A percentile compares a stretch with the other conserved stretches of the same genome.
phyloP scores from a whole-genome alignment of 106 monocot species.

The Narthecium ossifragum region DNA sequence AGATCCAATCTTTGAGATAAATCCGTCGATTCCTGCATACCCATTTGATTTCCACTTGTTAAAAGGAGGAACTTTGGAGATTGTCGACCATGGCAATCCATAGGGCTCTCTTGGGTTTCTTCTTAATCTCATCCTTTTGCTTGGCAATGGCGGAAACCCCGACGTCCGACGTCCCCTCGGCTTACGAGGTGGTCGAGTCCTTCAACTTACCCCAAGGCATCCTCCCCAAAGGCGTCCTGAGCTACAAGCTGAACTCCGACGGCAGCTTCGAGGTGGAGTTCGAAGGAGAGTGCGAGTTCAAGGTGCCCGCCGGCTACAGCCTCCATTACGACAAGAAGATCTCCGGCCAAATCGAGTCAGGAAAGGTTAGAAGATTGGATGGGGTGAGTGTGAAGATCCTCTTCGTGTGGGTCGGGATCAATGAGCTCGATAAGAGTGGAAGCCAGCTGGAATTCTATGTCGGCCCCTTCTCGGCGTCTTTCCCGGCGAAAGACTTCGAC shows the following conservation, averaged over 20 bases:
- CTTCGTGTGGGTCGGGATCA: constrained; percentile 31
- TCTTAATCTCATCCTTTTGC: neutral
- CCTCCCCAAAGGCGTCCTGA: constrained; percentile 36
- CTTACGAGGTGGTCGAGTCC: constrained; percentile 32
- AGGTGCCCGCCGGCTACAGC: constrained; percentile 19
- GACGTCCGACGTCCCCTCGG: constrained; percentile 11
- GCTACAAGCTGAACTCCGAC: constrained; percentile 21
- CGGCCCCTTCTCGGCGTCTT: constrained; percentile 39
- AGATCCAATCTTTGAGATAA: neutral
- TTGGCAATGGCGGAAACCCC: neutral
- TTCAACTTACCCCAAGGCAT: constrained; percentile 30
- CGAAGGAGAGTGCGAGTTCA: constrained; percentile 25
- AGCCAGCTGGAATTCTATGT: constrained; percentile 25
- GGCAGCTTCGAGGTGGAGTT: constrained; percentile 37
- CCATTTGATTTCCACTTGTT: too few relatives aligned
- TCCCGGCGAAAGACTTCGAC: constrained; percentile 25
- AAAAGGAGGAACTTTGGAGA: too few relatives aligned
- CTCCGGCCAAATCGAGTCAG: constrained; percentile 23
- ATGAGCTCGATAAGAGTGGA: constrained; percentile 13
- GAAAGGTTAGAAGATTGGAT: constrained; percentile 12
- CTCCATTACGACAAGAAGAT: constrained; percentile 28
- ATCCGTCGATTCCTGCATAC: too few relatives aligned
- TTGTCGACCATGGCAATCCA: neutral
- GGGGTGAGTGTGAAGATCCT: constrained; percentile 41
- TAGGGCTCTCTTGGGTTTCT: neutral